Conservation (phyloP, 202 grass and related monocot species). For the Brachypodium distachyon region DNA sequence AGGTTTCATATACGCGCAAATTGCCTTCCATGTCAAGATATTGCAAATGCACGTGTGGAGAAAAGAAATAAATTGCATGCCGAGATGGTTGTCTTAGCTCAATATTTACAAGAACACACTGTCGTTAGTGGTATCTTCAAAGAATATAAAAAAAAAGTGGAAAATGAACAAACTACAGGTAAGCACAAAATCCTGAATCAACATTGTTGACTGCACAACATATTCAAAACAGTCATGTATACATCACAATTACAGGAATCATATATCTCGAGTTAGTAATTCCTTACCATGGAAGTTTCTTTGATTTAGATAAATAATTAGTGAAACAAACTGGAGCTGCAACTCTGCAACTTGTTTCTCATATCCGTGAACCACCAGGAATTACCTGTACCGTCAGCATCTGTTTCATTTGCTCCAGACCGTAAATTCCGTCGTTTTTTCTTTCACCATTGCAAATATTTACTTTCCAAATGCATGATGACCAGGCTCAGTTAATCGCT, state of each 20-base stretch:
- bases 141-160: neutral
- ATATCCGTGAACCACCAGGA: neutral
- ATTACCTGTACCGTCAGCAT: neutral
- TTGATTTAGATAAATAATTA: neutral
- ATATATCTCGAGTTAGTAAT: neutral
- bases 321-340: neutral
- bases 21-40: neutral
- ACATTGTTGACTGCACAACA: neutral
- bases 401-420: neutral
- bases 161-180: neutral
- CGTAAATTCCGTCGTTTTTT: neutral
- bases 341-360: neutral
- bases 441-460: neutral
- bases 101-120: neutral
- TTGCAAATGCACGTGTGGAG: neutral
- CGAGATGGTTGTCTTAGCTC: neutral
- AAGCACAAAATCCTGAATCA: neutral
- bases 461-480: neutral
- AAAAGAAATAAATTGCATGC: neutral
- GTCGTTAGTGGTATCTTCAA: neutral
- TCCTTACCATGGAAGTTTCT: neutral
- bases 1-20: neutral
- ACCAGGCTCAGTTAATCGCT: neutral
- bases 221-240: neutral
- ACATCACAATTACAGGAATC: slow-evolving; percentile 23